phyloP scores from a whole-genome alignment of 1,284 basidiomycete genomes.

The Erythrobasidium hasegawianum region DNA sequence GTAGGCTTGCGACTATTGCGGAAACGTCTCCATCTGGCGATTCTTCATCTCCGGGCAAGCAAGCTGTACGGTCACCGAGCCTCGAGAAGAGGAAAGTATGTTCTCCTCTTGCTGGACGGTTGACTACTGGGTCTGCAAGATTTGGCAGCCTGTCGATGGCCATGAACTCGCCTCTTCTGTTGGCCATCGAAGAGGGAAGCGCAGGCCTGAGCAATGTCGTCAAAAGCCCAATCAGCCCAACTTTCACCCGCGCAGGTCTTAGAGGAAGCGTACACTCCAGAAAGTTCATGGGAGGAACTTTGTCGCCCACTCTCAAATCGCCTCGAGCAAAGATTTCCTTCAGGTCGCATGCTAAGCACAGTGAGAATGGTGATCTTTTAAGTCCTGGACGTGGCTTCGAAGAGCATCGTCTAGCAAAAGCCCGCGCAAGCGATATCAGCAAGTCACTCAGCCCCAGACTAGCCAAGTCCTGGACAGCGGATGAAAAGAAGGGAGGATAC shows the following conservation, averaged over 20 bases:
- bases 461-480: no score
- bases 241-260: background rate
- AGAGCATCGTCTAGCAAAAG: no score
- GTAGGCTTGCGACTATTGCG: background rate
- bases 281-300: background rate
- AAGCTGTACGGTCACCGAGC: background rate
- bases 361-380: background rate
- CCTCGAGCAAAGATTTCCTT: background rate
- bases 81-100: background rate
- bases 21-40: background rate
- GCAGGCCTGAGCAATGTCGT: background rate
- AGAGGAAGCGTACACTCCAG: background rate
- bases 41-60: background rate
- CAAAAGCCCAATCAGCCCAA: conserved; percentile 2
- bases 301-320: background rate
- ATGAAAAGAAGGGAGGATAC: no score
- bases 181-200: conserved; percentile 4
- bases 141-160: background rate
- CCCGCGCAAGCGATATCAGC: no score
- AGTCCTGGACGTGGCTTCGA: no score
- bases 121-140: background rate
- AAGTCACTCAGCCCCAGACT: no score
- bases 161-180: conserved; percentile 8
- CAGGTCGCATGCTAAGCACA: background rate
- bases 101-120: background rate